Conservation (phyloP, 2,329 filamentous ascomycete species). For the Exserohilum turcica region DNA sequence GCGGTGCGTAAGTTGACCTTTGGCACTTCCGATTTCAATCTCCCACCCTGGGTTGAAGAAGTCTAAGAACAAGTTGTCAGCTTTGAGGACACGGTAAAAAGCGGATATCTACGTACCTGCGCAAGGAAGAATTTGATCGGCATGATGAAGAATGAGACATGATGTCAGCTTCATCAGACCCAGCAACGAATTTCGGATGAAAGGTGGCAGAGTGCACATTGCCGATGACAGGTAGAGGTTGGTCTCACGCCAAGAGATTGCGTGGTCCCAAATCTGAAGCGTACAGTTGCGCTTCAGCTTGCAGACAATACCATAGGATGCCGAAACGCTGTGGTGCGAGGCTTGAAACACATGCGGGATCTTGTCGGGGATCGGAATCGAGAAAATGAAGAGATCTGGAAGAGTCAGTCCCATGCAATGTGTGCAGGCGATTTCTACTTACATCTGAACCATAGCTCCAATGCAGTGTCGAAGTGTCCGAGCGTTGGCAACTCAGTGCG, state of each 20-base stretch:
- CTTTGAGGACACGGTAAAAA: background rate
- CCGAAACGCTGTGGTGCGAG: conserved; percentile 66
- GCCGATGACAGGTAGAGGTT: conserved; percentile 49
- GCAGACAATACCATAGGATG: conserved; percentile 65
- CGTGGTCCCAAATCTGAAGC: conserved; percentile 68
- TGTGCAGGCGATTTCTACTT: conserved; percentile 5
- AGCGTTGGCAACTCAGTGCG: conserved; percentile 53
- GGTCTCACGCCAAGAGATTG: conserved; percentile 65
- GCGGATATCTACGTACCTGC: conserved; percentile 27
- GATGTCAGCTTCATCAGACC: conserved; percentile 50
- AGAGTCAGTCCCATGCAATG: conserved; percentile 16
- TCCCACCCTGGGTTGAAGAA: conserved; percentile 70
- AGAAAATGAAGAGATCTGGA: conserved; percentile 60
- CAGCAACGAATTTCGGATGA: conserved; percentile 49
- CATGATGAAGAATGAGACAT: conserved; percentile 55
- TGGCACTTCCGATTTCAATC: conserved; percentile 63
- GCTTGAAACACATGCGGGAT: conserved; percentile 66
- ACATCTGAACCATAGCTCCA: conserved; percentile 56
- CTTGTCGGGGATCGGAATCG: conserved; percentile 61
- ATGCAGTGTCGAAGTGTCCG: conserved; percentile 52
- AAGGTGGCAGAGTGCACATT: conserved; percentile 49
- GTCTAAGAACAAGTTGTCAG: conserved; percentile 50
- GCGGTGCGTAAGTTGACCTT: conserved; percentile 62
- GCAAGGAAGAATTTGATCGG: conserved; percentile 57
- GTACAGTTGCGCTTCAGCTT: conserved; percentile 65